These are phyloP conservation scores for Lachancea lanzarotensis DNA, from an alignment of 805 yeast species.

Conservation along the genomic window DNA sequence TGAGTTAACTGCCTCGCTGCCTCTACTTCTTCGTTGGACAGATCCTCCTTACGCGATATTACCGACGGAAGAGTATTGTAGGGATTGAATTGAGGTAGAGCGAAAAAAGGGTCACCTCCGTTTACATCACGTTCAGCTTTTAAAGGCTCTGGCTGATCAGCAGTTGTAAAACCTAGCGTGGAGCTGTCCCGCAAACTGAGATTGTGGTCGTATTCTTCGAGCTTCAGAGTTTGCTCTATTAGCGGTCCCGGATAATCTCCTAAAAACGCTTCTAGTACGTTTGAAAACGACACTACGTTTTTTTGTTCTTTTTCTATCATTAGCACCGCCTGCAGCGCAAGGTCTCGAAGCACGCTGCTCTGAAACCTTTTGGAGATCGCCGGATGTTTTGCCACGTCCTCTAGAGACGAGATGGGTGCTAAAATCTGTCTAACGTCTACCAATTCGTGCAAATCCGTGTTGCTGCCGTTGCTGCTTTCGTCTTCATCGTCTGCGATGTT, in stretches of 20 bases:
- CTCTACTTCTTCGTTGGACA: conserved; percentile 52
- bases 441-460: conserved; percentile 41
- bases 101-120: conserved; percentile 57
- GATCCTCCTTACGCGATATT: conserved; percentile 29
- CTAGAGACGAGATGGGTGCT: conserved; percentile 73
- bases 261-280: conserved; percentile 67
- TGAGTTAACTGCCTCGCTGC: conserved; percentile 67
- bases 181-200: conserved; percentile 23
- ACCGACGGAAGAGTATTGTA: conserved; percentile 13
- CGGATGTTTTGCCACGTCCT: conserved; percentile 68
- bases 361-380: conserved; percentile 62
- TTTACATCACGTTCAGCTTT: conserved; percentile 8
- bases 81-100: conserved; percentile 44
- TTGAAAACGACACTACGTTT: conserved; percentile 62
- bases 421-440: conserved; percentile 54
- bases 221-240: conserved; percentile 54
- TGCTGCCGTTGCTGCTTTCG: conserved; percentile 32
- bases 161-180: conserved; percentile 19
- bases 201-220: conserved; percentile 67
- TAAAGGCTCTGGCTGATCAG: conserved; percentile 7
- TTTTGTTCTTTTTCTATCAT: conserved; percentile 76
- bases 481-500: conserved; percentile 25
- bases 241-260: conserved; percentile 79
- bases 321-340: conserved; percentile 70
- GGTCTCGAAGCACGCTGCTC: conserved; percentile 44